These are phyloP conservation scores for Hypoxylon cercidicola DNA, from an alignment of 495 filamentous ascomycete genomes.

Conservation along the genomic window DNA sequence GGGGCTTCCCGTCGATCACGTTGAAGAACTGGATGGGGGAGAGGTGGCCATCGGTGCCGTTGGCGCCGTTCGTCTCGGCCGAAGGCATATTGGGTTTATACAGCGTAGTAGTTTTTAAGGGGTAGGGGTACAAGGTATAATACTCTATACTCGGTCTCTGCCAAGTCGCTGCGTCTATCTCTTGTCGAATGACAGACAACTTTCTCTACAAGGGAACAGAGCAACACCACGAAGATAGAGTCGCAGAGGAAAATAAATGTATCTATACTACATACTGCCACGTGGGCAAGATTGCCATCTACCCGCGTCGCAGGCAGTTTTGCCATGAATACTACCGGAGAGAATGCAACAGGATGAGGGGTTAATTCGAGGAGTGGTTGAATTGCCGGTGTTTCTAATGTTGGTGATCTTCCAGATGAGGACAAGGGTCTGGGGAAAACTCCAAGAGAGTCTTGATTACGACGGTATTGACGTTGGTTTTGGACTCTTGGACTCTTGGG, in stretches of 20 bases:
- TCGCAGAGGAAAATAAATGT: conserved; percentile 7
- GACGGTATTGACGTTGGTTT: conserved; percentile 1
- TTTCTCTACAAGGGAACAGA: conserved; percentile 11
- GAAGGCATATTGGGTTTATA: conserved; percentile 39
- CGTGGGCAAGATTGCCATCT: conserved; percentile 19
- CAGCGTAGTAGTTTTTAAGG: not conserved
- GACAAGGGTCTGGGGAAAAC: conserved; percentile 26
- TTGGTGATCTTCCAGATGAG: conserved; percentile 29
- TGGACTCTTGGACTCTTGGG: not conserved
- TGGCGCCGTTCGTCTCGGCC: conserved; percentile 25
- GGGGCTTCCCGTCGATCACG: conserved; percentile 57
- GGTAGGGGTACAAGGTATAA: conserved; percentile 1
- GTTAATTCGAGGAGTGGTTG: conserved; percentile 23
- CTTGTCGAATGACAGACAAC: conserved; percentile 8
- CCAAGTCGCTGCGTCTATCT: conserved; percentile 22
- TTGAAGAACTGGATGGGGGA: conserved; percentile 53
- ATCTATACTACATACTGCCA: conserved; percentile 29
- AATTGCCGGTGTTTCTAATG: conserved; percentile 35
- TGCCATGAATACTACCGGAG: conserved; percentile 36
- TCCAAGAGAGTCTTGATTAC: conserved; percentile 2
- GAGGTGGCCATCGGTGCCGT: conserved; percentile 22
- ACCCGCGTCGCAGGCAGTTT: conserved; percentile 26
- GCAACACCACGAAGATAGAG: conserved; percentile 4
- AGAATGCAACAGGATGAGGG: conserved; percentile 30
- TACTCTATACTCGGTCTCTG: conserved; percentile 2